Evolutionary conservation across 2,329 filamentous ascomycete genomes (phyloP), one percentile per base, ranked within the genome.

Genomic region (Aotearoamyces nothofagi): DNA sequence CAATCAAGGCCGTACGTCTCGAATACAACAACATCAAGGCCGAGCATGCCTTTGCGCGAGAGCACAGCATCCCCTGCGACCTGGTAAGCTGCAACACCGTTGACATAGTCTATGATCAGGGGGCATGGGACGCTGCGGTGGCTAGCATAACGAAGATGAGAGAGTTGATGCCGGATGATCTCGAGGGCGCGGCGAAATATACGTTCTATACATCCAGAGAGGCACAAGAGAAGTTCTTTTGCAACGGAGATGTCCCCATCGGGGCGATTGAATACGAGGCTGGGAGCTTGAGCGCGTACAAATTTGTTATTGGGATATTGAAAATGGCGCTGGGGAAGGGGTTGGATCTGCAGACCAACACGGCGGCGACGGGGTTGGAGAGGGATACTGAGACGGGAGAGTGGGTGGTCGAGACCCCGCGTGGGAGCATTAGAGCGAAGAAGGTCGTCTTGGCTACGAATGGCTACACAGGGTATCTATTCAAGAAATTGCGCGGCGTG

Each of bases 61-160:
- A 57, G 11, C 47, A 71, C 31, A 38, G 36, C 4, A 63, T 70
- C 17, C 44, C 51, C 8, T 59, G 66, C 40, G 69, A 73, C 39
- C 60, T 57, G 15, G 10, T 50, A 20, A 43, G 57, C 7, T 62
- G 66, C 38, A 52, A 58, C 14, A 75, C 70, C 0, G 56, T 71
- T 2, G 69, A 76, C 43, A 50, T 73, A 3, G 52, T 73, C 17
- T 73, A 70, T 41, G 63, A 70, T 33, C 33, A 50, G 11, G 43
- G 33, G 6, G 49, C 58, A 27, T 62, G 59, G 51, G 42, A 45
- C 4, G 31, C 40, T 2, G 56, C 58, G 1, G 41, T 48, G 14
- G 35, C 40, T 10, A 53, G 57, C 3, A 54, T 69, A 10, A 40
- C 47, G 4, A 47, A 55, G 4, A 63, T 71, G 57, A 52, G 50